Evolutionary conservation across 2,329 filamentous ascomycete genomes (phyloP).

Genomic region (Fusarium foetens): DNA sequence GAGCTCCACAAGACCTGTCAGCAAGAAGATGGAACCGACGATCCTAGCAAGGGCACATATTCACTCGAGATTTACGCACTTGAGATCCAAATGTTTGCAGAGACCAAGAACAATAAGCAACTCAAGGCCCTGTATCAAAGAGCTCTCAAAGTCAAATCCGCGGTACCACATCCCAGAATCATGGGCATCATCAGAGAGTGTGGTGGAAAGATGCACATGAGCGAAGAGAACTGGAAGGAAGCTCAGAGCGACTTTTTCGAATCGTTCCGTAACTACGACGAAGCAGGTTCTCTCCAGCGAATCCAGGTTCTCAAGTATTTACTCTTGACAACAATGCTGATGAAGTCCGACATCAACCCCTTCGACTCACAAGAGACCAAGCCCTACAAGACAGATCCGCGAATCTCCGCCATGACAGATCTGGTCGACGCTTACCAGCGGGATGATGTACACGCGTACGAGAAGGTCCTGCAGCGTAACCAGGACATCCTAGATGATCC

Average conservation of each 20-base stretch:
- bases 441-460: conserved; percentile 92
- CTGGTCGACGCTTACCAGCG: conserved; percentile 96
- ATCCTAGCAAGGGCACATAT: conserved; percentile 96
- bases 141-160: conserved; percentile 92
- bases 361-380: conserved; percentile 99
- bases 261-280: conserved; percentile 98
- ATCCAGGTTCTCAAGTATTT: conserved; percentile 98
- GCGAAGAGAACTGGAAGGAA: conserved; percentile 98
- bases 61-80: conserved; percentile 94
- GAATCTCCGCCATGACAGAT: conserved; percentile 96
- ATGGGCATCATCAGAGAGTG: conserved; percentile 99
- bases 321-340: conserved; percentile 95
- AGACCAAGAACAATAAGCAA: conserved; percentile 97
- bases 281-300: conserved; percentile 93
- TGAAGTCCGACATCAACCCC: conserved; percentile 98
- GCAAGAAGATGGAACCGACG: conserved; percentile 84
- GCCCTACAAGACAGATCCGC: conserved; percentile 94
- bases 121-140: conserved; percentile 92
- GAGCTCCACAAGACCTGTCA: conserved; percentile 93
- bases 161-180: conserved; percentile 97
- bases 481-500: conserved; percentile 89
- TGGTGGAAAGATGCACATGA: conserved; percentile 99
- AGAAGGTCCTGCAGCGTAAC: conserved; percentile 86
- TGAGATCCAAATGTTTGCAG: conserved; percentile 98
- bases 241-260: conserved; percentile 99